phyloP scores from a whole-genome alignment of 352 stramenopile genomes.

The Phytophthora pini region DNA sequence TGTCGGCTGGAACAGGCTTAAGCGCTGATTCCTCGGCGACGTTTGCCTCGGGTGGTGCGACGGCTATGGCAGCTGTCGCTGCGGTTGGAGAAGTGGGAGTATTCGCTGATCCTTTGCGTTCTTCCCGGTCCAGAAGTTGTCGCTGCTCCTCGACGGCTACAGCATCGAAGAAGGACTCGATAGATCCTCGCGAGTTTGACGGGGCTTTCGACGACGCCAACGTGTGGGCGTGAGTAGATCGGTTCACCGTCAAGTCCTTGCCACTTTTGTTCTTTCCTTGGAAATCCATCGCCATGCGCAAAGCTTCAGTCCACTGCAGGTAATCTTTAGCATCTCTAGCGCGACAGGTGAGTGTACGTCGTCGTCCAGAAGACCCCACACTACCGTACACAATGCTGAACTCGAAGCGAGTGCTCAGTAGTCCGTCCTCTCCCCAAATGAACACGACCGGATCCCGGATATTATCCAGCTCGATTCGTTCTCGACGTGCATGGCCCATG shows the following conservation, averaged over 20 bases:
- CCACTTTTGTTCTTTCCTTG: slow-evolving; percentile 24
- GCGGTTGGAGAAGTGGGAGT: slow-evolving; percentile 26
- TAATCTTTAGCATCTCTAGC: slow-evolving; percentile 40
- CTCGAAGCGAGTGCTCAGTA: slow-evolving; percentile 41
- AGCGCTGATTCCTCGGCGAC: slow-evolving; percentile 32
- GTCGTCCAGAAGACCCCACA: slow-evolving; percentile 16
- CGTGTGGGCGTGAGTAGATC: slow-evolving; percentile 17
- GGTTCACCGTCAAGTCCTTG: slow-evolving; percentile 13
- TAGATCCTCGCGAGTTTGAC: slow-evolving; percentile 17
- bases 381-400: slow-evolving; percentile 38
- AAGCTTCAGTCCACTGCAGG: slow-evolving; percentile 37
- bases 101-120: slow-evolving; percentile 9
- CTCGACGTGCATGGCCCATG: slow-evolving; percentile 34
- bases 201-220: slow-evolving; percentile 27
- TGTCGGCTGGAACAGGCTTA: slow-evolving; percentile 30
- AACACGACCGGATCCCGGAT: slow-evolving; percentile 25
- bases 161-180: slow-evolving; percentile 22
- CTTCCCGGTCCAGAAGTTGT: slow-evolving; percentile 26
- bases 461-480: slow-evolving; percentile 35
- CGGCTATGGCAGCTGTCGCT: slow-evolving; percentile 15
- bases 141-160: slow-evolving; percentile 25
- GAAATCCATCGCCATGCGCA: slow-evolving; percentile 26
- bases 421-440: slow-evolving; percentile 29
- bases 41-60: slow-evolving; percentile 19
- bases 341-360: slow-evolving; percentile 31